Evolutionary conservation across 768 basidiomycete genomes (phyloP), one percentile per base, ranked within the genome.

Genomic region (Kwoniella shandongensis): DNA sequence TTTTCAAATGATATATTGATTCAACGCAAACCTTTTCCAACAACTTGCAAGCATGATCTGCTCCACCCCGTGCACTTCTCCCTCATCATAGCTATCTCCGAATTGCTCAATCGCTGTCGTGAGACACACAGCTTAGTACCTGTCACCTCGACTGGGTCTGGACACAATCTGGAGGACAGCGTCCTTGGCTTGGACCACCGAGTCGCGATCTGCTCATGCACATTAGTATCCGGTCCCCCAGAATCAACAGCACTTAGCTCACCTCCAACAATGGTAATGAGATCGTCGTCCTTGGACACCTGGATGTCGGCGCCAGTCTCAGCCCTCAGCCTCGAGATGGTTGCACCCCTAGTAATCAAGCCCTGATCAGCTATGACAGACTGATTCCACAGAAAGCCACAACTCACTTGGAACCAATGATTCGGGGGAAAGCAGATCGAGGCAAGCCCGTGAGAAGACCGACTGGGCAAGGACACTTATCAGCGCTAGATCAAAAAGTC

Each of bases 221-320:
- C 5, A 23, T 20, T 42, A 32, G 23, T 46, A 29, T 26, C 13
- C 4, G 41, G 15, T 18, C 40, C 23, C 22, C 29, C 18, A 35
- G 29, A 46, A 49, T 32, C 26, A 45, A 30, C 4, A 1, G 39
- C 3, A 49, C 8, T 51, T 27, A 4, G 79, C 86, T 63, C 70
- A 91, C 91, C 92, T 40, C 77, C 77, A 47, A 87, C 84, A 70
- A 97, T 87, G 63, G 88, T 84, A 68, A 96, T 93, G 27, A 85
- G 86, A 76, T 81, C 89, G 72, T 88, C 88, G 61, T 92, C 91
- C 62, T 89, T 85, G 75, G 89, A 85, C 52, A 97, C 89, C 40
- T 84, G 89, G 67, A 97, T 91, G 72, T 94, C 91, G 52, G 92
- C 88, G 39, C 90, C 89, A 50, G 88, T 94, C 78, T 91, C 91